These are phyloP conservation scores for Leccinum pallidistipes DNA, from an alignment of 1,284 basidiomycete genomes.

Conservation along the genomic window DNA sequence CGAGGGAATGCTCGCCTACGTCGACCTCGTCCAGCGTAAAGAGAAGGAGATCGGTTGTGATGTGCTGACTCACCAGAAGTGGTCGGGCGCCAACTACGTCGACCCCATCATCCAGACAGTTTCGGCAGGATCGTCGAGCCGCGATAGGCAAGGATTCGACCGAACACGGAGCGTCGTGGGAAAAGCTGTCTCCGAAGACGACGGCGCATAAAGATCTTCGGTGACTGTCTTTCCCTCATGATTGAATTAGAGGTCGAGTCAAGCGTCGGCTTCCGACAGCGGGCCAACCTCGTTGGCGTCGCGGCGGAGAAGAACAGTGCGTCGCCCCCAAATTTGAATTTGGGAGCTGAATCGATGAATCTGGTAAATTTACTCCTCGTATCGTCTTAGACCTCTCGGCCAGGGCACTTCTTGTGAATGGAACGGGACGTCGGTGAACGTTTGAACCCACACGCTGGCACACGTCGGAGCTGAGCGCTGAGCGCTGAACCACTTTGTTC, in stretches of 20 bases:
- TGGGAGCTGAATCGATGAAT: constrained; percentile 8
- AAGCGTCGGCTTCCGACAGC: constrained; percentile 7
- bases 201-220: constrained; percentile 5
- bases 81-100: constrained; percentile 88
- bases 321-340: constrained; percentile 7
- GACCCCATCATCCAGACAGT: constrained; percentile 77
- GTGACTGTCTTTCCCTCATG: neutral
- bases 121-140: constrained; percentile 80
- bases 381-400: neutral
- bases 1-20: constrained; percentile 88
- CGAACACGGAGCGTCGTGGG: constrained; percentile 50
- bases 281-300: constrained; percentile 2
- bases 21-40: constrained; percentile 80
- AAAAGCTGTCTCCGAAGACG: constrained; percentile 21
- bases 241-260: constrained; percentile 7
- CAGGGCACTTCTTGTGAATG: neutral
- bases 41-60: constrained; percentile 92
- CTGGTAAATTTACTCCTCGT: constrained; percentile 4
- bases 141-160: constrained; percentile 82
- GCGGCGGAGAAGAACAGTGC: neutral
- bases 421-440: constrained; percentile 1
- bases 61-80: constrained; percentile 90
- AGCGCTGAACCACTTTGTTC: neutral
- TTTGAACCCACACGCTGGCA: neutral
- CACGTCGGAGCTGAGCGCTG: neutral